Evolutionary conservation across 2,329 filamentous ascomycete genomes (phyloP), one percentile per base, ranked within the genome.

Genomic region (Claviceps spartinae): DNA sequence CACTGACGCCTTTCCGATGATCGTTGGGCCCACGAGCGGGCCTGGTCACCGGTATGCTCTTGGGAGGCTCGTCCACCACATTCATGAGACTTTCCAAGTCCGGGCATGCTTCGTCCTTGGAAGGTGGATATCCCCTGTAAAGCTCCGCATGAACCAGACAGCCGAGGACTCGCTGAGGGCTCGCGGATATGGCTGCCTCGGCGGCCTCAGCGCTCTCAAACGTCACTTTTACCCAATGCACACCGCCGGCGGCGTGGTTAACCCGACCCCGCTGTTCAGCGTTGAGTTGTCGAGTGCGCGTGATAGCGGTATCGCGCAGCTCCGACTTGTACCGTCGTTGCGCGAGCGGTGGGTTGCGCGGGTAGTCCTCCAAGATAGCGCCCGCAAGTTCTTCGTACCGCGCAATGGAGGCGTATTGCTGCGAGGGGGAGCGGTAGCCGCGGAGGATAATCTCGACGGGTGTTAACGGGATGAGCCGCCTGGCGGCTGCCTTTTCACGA

Each of bases 181-280:
- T 88, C 51, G 79, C 77, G 62, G 78, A 84, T 43, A 83, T 69
- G 22, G 86, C 86, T 11, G 79, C 73, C 54, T 86, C 83, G 20
- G 84, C 86, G 2, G 85, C 82, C 58, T 85, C 78, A 48, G 77
- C 74, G 43, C 82, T 86, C 67, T 88, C 86, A 61, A 88, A 90
- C 1, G 86, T 90, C 52, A 90, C 74, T 66, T 89, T 89, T 60
- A 96, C 88, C 91, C 91, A 97, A 72, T 95, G 87, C 59, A 86
- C 79, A 44, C 91, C 91, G 48, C 88, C 86, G 46, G 84, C 85
- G 56, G 88, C 89, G 55, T 77, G 79, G 67, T 90, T 88, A 62
- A 91, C 87, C 65, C 90, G 85, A 50, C 77, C 74, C 52, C 89
- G 81, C 60, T 94, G 87, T 40, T 85, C 83, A 18, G 78, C 70